phyloP scores from a whole-genome alignment of 2,329 filamentous ascomycete species.

The Gnomoniopsis sp. region DNA sequence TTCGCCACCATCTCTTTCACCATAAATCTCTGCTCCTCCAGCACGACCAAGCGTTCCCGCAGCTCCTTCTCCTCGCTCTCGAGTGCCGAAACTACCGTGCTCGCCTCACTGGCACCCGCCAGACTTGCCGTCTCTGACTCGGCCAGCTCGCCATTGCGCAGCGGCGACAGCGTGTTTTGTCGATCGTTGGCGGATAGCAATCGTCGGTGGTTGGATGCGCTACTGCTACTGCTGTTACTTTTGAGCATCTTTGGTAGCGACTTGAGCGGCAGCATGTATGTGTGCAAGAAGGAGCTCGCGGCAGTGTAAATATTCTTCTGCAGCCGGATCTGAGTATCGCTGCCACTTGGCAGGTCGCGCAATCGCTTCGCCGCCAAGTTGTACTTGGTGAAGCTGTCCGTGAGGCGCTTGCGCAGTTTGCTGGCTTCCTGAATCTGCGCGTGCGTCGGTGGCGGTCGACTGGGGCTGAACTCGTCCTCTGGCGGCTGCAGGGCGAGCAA shows the following conservation, averaged over 20 bases:
- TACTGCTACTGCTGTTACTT: conserved; percentile 28
- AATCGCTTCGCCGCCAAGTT: conserved; percentile 77
- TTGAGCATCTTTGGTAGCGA: conserved; percentile 64
- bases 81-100: conserved; percentile 54
- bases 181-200: conserved; percentile 22
- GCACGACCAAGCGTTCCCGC: conserved; percentile 73
- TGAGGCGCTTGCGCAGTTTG: conserved; percentile 84
- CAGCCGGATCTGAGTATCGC: conserved; percentile 67
- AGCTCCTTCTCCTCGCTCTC: conserved; percentile 83
- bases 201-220: conserved; percentile 23
- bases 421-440: conserved; percentile 79
- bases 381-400: conserved; percentile 86
- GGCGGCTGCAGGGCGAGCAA: conserved; percentile 66
- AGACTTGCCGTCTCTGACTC: conserved; percentile 47
- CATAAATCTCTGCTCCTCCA: conserved; percentile 90
- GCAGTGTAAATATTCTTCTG: conserved; percentile 82
- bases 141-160: conserved; percentile 45
- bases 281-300: conserved; percentile 77
- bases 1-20: conserved; percentile 81
- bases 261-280: conserved; percentile 87
- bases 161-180: conserved; percentile 30
- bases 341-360: conserved; percentile 72
- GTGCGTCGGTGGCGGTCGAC: conserved; percentile 45
- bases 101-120: conserved; percentile 42
- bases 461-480: conserved; percentile 30